Conservation (phyloP, 225 moss, liverwort and hornwort genomes). For the Rhytidiadelphus loreus region DNA sequence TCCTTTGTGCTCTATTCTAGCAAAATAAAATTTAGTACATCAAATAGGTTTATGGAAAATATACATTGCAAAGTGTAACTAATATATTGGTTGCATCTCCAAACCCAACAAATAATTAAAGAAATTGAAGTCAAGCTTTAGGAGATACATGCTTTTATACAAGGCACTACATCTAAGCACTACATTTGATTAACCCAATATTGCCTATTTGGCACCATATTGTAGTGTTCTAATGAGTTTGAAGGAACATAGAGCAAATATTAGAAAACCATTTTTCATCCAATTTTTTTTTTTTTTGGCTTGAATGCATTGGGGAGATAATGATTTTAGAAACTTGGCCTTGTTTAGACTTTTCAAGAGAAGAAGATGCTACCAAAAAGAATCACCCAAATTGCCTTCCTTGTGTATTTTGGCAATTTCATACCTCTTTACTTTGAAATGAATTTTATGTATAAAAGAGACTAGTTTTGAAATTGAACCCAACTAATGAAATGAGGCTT, state of each 20-base stretch:
- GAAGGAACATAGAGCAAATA: background rate
- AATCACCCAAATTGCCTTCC: background rate
- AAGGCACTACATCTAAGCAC: too few relatives aligned
- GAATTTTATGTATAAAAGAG: background rate
- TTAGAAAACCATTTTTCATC: background rate
- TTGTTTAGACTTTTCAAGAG: background rate
- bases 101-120: background rate
- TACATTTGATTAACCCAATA: too few relatives aligned
- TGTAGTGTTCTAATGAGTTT: too few relatives aligned
- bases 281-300: too few relatives aligned
- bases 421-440: background rate
- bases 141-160: too few relatives aligned
- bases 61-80: background rate
- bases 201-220: too few relatives aligned
- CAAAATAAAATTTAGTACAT: background rate
- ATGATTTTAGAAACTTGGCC: background rate
- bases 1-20: fast-evolving
- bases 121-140: too few relatives aligned
- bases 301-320: background rate
- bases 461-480: background rate
- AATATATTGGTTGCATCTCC: background rate
- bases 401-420: background rate
- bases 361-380: background rate
- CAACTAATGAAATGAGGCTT: background rate
- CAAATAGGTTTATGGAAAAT: background rate